phyloP scores from a whole-genome alignment of 2,329 filamentous ascomycete genomes.

The Xylariaceae sp. region DNA sequence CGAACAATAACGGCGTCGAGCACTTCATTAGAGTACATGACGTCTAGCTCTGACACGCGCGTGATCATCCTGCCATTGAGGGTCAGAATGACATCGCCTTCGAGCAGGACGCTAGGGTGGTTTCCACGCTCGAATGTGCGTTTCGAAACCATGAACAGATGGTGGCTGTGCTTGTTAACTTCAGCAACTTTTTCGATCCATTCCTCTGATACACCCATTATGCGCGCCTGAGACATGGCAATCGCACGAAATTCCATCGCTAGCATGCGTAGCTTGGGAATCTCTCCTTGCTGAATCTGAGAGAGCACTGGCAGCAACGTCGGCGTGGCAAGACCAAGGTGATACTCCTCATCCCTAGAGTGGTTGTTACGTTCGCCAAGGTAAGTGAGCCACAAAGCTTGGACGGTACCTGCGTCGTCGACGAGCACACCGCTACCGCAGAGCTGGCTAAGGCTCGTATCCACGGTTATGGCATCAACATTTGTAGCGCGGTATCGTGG shows the following conservation, averaged over 20 bases:
- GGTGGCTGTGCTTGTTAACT: constrained; percentile 86
- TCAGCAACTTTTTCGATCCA: constrained; percentile 89
- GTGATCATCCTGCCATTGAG: constrained; percentile 91
- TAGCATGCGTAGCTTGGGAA: constrained; percentile 80
- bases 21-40: constrained; percentile 87
- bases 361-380: constrained; percentile 80
- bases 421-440: constrained; percentile 93
- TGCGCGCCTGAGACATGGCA: constrained; percentile 91
- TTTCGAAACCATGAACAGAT: constrained; percentile 98
- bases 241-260: constrained; percentile 93
- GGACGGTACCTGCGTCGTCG: constrained; percentile 82
- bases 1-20: constrained; percentile 84
- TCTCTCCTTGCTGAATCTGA: constrained; percentile 73
- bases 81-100: constrained; percentile 88
- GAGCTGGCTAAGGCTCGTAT: constrained; percentile 83
- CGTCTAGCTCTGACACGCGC: constrained; percentile 82
- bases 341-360: constrained; percentile 91
- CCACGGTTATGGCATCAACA: constrained; percentile 92
- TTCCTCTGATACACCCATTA: constrained; percentile 94
- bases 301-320: constrained; percentile 83
- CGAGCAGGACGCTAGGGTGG: constrained; percentile 58
- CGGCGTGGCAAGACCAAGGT: constrained; percentile 84
- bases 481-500: constrained; percentile 93
- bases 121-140: constrained; percentile 60
- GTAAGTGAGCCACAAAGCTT: constrained; percentile 95